phyloP scores from a whole-genome alignment of 495 filamentous ascomycete genomes.

The Penicillium canescens region DNA sequence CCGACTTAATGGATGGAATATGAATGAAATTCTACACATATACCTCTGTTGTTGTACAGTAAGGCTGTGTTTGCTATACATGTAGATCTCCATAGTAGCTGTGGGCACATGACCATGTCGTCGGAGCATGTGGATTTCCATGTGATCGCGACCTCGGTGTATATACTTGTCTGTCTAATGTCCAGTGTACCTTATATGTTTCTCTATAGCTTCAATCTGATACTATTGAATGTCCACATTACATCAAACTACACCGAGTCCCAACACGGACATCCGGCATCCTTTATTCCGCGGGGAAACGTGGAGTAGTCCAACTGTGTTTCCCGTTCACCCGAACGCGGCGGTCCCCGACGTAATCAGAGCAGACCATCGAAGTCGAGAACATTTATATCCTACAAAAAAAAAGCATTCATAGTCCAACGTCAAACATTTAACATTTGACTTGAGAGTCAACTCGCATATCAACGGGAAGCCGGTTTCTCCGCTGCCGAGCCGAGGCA shows the following conservation, averaged over 20 bases:
- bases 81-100: no score
- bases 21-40: background rate
- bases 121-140: conserved; percentile 8
- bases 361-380: background rate
- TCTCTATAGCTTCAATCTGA: no score
- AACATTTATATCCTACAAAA: no score
- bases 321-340: conserved; percentile 31
- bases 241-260: background rate
- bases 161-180: background rate
- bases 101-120: no score
- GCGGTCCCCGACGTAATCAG: background rate
- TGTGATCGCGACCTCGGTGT: conserved; percentile 14
- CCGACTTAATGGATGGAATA: conserved; percentile 9
- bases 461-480: conserved; percentile 11
- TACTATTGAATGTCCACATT: background rate
- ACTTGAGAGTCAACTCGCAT: background rate
- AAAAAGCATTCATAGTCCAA: no score
- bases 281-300: conserved; percentile 24
- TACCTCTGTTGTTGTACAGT: no score
- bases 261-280: conserved; percentile 13
- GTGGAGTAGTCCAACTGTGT: conserved; percentile 11
- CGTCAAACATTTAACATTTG: background rate
- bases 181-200: no score
- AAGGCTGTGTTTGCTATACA: no score
- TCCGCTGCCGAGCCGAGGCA: conserved; percentile 37